These are phyloP conservation scores for Perilla frutescens DNA, from an alignment of 257 asterid species.

Conservation along the genomic window DNA sequence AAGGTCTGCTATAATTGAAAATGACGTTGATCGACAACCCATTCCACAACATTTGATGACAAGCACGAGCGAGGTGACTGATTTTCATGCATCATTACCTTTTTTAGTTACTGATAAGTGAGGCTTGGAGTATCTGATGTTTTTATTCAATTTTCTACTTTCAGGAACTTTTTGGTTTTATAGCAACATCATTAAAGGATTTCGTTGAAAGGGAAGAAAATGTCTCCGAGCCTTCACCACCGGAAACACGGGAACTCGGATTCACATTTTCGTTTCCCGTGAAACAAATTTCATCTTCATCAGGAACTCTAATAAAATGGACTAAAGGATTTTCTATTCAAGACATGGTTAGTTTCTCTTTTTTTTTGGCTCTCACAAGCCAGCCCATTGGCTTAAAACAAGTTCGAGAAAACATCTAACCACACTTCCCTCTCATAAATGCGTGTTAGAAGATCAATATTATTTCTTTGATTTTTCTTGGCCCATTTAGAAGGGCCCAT, in stretches of 20 bases:
- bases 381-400: constrained; percentile 18
- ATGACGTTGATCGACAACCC: constrained; percentile 53
- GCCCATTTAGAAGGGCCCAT: background rate
- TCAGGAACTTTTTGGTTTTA: constrained; percentile 88
- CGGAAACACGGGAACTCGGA: constrained; percentile 64
- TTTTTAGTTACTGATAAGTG: background rate
- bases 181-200: constrained; percentile 63
- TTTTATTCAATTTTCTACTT: constrained; percentile 20
- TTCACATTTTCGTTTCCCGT: constrained; percentile 93
- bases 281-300: constrained; percentile 65
- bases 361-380: background rate
- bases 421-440: background rate
- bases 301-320: constrained; percentile 82
- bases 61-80: constrained; percentile 61
- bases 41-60: constrained; percentile 67
- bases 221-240: constrained; percentile 41
- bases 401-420: background rate
- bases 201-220: constrained; percentile 63
- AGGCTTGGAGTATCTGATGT: constrained; percentile 9
- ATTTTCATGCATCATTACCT: constrained; percentile 17
- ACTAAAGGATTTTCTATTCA: constrained; percentile 77
- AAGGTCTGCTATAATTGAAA: constrained; percentile 56
- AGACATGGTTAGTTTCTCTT: constrained; percentile 63
- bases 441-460: background rate
- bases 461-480: background rate